Conservation (phyloP, 2,329 filamentous ascomycete genomes). For the Hypoxylon sp. region DNA sequence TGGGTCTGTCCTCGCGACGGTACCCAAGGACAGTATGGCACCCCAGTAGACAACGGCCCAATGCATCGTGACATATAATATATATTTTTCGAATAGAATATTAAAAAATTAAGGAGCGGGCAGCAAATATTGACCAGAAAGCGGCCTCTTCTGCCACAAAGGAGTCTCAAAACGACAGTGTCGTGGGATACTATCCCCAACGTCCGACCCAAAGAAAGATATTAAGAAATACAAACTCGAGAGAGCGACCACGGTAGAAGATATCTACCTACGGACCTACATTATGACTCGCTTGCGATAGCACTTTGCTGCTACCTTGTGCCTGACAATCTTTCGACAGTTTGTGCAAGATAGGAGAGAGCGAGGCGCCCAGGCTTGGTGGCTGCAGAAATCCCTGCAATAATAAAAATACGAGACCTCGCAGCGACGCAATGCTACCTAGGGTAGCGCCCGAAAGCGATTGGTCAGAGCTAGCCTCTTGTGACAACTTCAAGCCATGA, state of each 20-base stretch:
- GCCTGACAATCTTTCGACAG: constrained; percentile 32
- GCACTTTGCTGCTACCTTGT: constrained; percentile 23
- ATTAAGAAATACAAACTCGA: constrained; percentile 4
- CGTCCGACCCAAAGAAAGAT: neutral
- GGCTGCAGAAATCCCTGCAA: constrained; percentile 39
- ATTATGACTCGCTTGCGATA: constrained; percentile 14
- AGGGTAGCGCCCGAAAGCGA: constrained; percentile 30
- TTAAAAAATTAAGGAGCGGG: constrained; percentile 28
- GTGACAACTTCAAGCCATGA: constrained; percentile 42
- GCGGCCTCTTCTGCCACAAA: constrained; percentile 1
- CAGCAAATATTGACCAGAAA: neutral
- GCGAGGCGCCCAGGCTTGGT: constrained; percentile 35
- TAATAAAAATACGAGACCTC: constrained; percentile 43
- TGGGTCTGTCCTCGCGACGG: constrained; percentile 61
- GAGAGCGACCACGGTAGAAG: constrained; percentile 5
- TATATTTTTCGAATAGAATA: constrained; percentile 12
- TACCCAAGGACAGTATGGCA: constrained; percentile 57
- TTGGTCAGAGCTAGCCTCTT: constrained; percentile 30
- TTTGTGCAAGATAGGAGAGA: constrained; percentile 38
- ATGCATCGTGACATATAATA: constrained; percentile 51
- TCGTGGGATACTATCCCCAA: neutral
- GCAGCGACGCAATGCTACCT: constrained; percentile 43
- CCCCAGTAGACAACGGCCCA: constrained; percentile 51
- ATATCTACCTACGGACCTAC: constrained; percentile 27
- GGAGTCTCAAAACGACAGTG: constrained; percentile 1